These are phyloP conservation scores for Trametes meyenii DNA, from an alignment of 768 basidiomycete species.

Conservation along the genomic window DNA sequence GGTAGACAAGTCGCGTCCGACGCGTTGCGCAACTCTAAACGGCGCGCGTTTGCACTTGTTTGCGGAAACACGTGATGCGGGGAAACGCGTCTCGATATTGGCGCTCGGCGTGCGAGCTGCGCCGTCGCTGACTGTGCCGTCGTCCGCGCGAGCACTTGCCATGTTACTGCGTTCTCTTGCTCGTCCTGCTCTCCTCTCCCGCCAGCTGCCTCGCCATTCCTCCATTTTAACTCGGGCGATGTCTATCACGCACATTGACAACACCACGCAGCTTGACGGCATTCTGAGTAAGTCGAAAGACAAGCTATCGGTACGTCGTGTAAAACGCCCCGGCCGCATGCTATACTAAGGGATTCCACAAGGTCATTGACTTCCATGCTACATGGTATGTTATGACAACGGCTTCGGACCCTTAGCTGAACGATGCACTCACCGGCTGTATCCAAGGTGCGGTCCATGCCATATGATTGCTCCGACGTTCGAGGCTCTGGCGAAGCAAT, in stretches of 20 bases:
- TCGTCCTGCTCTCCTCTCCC: slow-evolving; percentile 18
- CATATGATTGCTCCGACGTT: slow-evolving; percentile 79
- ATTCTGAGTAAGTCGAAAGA: slow-evolving; percentile 60
- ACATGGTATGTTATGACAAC: slow-evolving; percentile 55
- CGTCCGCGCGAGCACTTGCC: slow-evolving; percentile 8
- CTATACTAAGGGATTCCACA: background rate
- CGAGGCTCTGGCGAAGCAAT: slow-evolving; percentile 69
- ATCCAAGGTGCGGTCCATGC: slow-evolving; percentile 80
- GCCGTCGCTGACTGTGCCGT: background rate
- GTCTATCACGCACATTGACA: slow-evolving; percentile 66
- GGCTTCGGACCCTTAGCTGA: background rate
- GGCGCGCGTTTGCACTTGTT: slow-evolving; percentile 23
- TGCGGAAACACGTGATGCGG: slow-evolving; percentile 21
- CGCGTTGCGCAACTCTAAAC: slow-evolving; percentile 25
- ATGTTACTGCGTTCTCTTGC: slow-evolving; percentile 23
- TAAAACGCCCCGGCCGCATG: slow-evolving; percentile 2
- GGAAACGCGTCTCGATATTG: slow-evolving; percentile 12
- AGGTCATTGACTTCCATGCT: slow-evolving; percentile 90
- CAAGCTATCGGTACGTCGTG: slow-evolving; percentile 60
- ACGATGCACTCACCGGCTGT: slow-evolving; percentile 16
- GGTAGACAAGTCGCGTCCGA: slow-evolving; percentile 23
- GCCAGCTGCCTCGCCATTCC: slow-evolving; percentile 15
- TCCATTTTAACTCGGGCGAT: slow-evolving; percentile 34
- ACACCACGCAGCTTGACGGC: slow-evolving; percentile 62
- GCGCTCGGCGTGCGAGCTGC: slow-evolving; percentile 11